These are phyloP conservation scores for Lactifluus rugatus DNA, from an alignment of 768 basidiomycete species.

Conservation along the genomic window DNA sequence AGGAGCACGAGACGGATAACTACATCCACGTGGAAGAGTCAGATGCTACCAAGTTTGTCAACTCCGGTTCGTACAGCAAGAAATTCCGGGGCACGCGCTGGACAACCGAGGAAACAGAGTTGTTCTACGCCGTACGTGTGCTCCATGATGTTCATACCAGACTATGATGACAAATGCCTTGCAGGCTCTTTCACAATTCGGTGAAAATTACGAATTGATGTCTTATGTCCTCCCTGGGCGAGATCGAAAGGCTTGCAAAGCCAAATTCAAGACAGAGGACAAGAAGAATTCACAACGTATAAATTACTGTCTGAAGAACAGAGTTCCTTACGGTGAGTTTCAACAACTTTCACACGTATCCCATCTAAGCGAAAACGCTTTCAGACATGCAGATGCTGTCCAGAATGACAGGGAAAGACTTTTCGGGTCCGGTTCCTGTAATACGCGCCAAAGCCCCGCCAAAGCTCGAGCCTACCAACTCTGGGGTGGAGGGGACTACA, in stretches of 20 bases:
- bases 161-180: not conserved
- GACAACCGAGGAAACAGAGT: slow-evolving; percentile 83
- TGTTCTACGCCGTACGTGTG: slow-evolving; percentile 70
- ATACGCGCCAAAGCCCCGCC: slow-evolving; percentile 39
- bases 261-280: slow-evolving; percentile 89
- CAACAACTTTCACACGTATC: not conserved
- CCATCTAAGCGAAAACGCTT: not conserved
- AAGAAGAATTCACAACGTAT: slow-evolving; percentile 70
- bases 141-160: not conserved
- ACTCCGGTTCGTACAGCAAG: slow-evolving; percentile 73
- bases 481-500: not conserved
- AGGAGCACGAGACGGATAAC: slow-evolving; percentile 56
- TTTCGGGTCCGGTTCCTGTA: slow-evolving; percentile 69
- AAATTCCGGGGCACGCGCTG: slow-evolving; percentile 76
- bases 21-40: slow-evolving; percentile 77
- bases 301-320: slow-evolving; percentile 62
- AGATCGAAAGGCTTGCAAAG: slow-evolving; percentile 82
- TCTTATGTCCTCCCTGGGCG: slow-evolving; percentile 77
- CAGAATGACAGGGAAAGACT: slow-evolving; percentile 78
- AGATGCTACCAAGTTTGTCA: slow-evolving; percentile 77
- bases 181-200: slow-evolving; percentile 86
- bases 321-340: slow-evolving; percentile 62
- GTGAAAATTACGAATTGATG: slow-evolving; percentile 89
- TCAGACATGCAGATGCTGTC: slow-evolving; percentile 64
- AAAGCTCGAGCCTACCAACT: slow-evolving; percentile 26